phyloP scores from a whole-genome alignment of 2,329 filamentous ascomycete species.

The Fusarium guadeloupense region DNA sequence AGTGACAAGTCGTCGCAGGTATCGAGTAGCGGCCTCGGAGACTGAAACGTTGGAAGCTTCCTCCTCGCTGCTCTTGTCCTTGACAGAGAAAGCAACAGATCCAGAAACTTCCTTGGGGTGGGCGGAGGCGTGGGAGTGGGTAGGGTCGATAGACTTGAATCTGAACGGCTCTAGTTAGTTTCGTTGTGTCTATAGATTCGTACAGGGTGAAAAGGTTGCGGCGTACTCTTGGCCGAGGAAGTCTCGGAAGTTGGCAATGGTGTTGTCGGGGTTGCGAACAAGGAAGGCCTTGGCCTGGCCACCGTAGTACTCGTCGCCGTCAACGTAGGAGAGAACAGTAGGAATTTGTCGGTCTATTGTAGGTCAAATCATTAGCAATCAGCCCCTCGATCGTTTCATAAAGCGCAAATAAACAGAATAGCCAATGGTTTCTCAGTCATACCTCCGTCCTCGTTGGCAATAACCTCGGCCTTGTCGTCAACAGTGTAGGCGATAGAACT shows the following conservation, averaged over 20 bases:
- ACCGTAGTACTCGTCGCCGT: conserved; percentile 96
- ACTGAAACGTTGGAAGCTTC: conserved; percentile 75
- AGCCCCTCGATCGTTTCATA: not conserved
- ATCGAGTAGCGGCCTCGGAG: conserved; percentile 83
- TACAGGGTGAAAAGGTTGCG: not conserved
- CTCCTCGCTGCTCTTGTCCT: conserved; percentile 74
- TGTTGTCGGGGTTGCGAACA: conserved; percentile 91
- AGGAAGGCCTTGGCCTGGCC: conserved; percentile 94
- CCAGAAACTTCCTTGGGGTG: conserved; percentile 81
- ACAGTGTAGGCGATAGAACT: conserved; percentile 94
- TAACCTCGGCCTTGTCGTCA: conserved; percentile 96
- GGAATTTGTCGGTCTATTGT: conserved; percentile 91
- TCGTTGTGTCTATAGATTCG: conserved; percentile 11
- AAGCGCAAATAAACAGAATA: not conserved
- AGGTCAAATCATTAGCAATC: conserved; percentile 27
- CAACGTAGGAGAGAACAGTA: conserved; percentile 90
- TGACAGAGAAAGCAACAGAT: conserved; percentile 81
- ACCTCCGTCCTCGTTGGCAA: conserved; percentile 99
- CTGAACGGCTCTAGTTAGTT: conserved; percentile 49
- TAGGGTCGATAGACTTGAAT: conserved; percentile 96
- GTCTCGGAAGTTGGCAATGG: conserved; percentile 94
- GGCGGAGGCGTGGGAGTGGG: conserved; percentile 90
- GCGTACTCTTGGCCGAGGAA: conserved; percentile 91
- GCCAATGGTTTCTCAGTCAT: conserved; percentile 45
- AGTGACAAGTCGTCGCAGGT: conserved; percentile 80